Percentiles rank a stretch among this genome's conserved stretches.
These are phyloP conservation scores for Tubosaeta brunneosetosa DNA, from an alignment of 768 basidiomycete species.

Conservation along the genomic window DNA sequence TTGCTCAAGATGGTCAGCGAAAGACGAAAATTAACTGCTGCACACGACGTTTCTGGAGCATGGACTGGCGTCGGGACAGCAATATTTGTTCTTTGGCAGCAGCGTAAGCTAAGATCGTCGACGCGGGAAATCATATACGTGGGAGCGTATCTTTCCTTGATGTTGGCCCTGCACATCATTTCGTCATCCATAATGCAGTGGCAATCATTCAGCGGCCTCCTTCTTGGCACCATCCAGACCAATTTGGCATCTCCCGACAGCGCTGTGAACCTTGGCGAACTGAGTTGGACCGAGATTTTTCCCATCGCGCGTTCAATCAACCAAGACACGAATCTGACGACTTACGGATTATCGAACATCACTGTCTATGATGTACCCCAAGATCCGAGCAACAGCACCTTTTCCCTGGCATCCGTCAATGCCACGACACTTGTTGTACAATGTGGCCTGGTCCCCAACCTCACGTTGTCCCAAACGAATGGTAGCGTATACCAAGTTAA, in stretches of 20 bases:
- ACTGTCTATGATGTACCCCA: neutral
- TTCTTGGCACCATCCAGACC: neutral
- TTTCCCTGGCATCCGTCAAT: neutral
- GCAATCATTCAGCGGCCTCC: neutral
- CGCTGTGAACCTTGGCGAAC: neutral
- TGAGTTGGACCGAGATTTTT: neutral
- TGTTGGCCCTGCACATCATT: neutral
- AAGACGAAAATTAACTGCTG: neutral
- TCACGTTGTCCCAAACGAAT: neutral
- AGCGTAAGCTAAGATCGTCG: neutral
- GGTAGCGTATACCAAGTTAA: neutral
- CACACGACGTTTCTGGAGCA: neutral
- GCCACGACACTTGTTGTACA: neutral
- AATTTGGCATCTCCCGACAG: neutral
- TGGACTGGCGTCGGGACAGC: neutral
- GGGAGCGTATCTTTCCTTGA: neutral
- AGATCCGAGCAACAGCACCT: neutral
- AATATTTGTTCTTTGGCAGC: neutral
- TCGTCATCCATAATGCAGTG: neutral
- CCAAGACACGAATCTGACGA: neutral
- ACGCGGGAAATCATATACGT: neutral
- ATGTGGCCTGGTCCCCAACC: neutral
- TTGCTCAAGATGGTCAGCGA: neutral
- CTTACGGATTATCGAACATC: neutral
- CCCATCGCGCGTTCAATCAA: neutral